phyloP scores from a whole-genome alignment of 495 filamentous ascomycete species.

The Aspergillus ostianus region DNA sequence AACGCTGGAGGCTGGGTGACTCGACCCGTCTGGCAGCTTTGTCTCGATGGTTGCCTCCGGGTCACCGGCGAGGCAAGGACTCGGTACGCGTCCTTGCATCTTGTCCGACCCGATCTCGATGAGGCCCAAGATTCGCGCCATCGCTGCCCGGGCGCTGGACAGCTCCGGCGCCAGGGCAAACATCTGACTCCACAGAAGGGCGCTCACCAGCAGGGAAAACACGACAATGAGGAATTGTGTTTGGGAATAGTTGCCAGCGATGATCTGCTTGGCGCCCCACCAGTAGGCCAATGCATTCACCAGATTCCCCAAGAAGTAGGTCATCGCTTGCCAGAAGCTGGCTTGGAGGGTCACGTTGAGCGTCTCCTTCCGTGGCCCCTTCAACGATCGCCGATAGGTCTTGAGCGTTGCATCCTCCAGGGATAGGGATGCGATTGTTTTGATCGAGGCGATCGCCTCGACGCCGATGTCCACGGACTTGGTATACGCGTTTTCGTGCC shows the following conservation, averaged over 20 bases:
- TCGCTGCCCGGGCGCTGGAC: slow-evolving; percentile 49
- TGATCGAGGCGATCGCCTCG: slow-evolving; percentile 52
- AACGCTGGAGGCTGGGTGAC: slow-evolving; percentile 32
- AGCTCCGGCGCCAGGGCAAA: slow-evolving; percentile 64
- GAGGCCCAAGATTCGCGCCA: slow-evolving; percentile 45
- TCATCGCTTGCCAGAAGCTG: slow-evolving; percentile 53
- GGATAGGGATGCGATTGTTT: slow-evolving; percentile 52
- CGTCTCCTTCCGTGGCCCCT: slow-evolving; percentile 48
- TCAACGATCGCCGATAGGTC: slow-evolving; percentile 38
- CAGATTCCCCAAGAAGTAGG: slow-evolving; percentile 51
- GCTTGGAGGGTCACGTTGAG: slow-evolving; percentile 44
- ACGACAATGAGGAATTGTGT: slow-evolving; percentile 66
- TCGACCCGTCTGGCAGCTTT: slow-evolving; percentile 22
- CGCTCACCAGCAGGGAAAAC: slow-evolving; percentile 54
- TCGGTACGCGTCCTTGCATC: slow-evolving; percentile 26
- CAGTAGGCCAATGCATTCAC: slow-evolving; percentile 67
- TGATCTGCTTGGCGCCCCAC: slow-evolving; percentile 65
- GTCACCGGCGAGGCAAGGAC: slow-evolving; percentile 8
- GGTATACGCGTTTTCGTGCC: slow-evolving; percentile 54
- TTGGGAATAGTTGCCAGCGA: slow-evolving; percentile 53
- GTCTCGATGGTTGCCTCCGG: slow-evolving; percentile 20
- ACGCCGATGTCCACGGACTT: slow-evolving; percentile 50
- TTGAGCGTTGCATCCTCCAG: slow-evolving; percentile 41
- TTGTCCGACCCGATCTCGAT: slow-evolving; percentile 45
- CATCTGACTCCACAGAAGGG: slow-evolving; percentile 64